Base-by-base conservation (phyloP, 2,329 filamentous ascomycete species). In the Ceratocystis albifundus region DNA sequence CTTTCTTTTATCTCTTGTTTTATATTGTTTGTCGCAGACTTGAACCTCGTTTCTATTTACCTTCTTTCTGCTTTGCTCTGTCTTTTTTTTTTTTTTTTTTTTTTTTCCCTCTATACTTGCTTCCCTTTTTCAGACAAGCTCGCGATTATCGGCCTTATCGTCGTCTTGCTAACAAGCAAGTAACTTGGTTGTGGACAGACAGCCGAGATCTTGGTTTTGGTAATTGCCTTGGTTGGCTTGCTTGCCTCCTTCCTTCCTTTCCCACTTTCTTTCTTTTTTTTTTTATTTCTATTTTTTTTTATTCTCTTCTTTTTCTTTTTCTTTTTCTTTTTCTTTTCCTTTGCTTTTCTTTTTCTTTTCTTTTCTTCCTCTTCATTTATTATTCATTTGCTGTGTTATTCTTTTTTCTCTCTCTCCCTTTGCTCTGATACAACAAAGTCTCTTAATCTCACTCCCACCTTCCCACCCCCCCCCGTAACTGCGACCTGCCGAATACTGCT, bases 31-130 rank as follows among this genome's bases (percentile, higher is more conserved):
- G 48, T 53, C 48, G 8, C 48, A 53, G 48, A 53, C 48, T 53
- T 25, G 48, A 28, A 41, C 36, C 36, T 41, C 10, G 8, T 12
- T 41, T 8, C 36, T 41, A 12, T 41, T 41, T 41, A 8, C 10
- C 17, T 62, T 22, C 41, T 64, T 41, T 45, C 17, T 17, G 6
- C n/a, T 25, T n/a, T n/a, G n/a, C n/a, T n/a, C n/a, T n/a, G n/a
- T n/a, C n/a, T n/a, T n/a, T n/a, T n/a, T n/a, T n/a, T n/a, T n/a
- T n/a, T n/a, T n/a, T n/a, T n/a, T n/a, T n/a, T 1, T 53, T 64
- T 63, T 62, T 45, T 46, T 28, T 4, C 10, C 10, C 17, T 20
- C n/a, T 77, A 68, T 71, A 75, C 69, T 44, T 25, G 48, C 17
- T 32, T 32, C 53, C n/a, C 20, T 10, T 59, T 59, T 30, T 59